These are phyloP conservation scores for Xylaria palmicola DNA, from an alignment of 495 filamentous ascomycete species.

Conservation along the genomic window DNA sequence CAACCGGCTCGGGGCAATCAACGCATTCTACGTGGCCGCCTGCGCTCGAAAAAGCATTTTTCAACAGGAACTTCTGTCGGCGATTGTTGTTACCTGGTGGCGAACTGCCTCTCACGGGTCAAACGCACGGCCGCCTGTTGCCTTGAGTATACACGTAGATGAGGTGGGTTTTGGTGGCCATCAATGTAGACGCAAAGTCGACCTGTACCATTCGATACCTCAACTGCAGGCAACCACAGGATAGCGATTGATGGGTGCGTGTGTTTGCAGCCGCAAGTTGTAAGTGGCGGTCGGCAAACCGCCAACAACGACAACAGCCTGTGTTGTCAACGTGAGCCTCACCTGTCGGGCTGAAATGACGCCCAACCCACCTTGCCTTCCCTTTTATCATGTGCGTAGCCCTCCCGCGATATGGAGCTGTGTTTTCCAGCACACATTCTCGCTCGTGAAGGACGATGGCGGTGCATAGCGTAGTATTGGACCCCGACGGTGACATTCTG, in stretches of 20 bases:
- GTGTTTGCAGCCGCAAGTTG: not conserved
- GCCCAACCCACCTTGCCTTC: not conserved
- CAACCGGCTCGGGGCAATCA: not conserved
- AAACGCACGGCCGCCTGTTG: too few species aligned
- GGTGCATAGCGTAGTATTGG: not conserved
- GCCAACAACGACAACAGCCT: not conserved
- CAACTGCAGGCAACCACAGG: not conserved
- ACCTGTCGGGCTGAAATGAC: not conserved
- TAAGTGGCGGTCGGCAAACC: not conserved
- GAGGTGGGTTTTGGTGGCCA: not conserved
- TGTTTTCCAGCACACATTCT: too few species aligned
- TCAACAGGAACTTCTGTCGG: not conserved
- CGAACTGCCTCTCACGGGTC: too few species aligned
- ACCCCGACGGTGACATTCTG: slow-evolving; percentile 8
- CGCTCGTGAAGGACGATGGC: not conserved
- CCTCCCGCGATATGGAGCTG: not conserved
- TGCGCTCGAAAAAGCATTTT: not conserved
- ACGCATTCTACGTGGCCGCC: not conserved
- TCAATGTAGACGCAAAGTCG: not conserved
- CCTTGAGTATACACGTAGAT: not conserved
- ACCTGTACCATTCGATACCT: not conserved
- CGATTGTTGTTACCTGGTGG: not conserved
- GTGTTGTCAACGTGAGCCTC: not conserved
- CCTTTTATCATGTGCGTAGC: not conserved
- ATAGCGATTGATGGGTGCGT: not conserved